These are phyloP conservation scores for Kwoniella dendrophila DNA, from an alignment of 768 basidiomycete species.

Conservation along the genomic window DNA sequence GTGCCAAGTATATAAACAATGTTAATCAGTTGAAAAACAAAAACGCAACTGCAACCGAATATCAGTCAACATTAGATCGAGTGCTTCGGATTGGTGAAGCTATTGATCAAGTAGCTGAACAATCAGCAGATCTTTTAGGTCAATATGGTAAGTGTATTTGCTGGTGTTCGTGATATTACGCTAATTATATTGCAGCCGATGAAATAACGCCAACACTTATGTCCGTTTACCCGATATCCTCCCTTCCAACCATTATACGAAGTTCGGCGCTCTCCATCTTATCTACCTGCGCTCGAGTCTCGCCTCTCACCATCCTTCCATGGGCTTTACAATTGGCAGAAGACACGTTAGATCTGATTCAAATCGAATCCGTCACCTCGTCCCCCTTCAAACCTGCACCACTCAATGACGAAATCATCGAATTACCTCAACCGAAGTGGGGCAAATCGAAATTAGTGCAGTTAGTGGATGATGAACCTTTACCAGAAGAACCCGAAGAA, in stretches of 20 bases:
- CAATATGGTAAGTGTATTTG: conserved; percentile 63
- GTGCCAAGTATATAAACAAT: conserved; percentile 64
- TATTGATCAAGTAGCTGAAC: conserved; percentile 71
- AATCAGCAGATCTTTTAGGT: conserved; percentile 70
- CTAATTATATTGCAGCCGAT: conserved; percentile 59
- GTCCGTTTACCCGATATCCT: conserved; percentile 63
- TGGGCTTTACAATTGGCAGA: conserved; percentile 67
- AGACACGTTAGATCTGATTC: conserved; percentile 74
- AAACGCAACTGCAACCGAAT: conserved; percentile 52
- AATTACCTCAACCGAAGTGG: conserved; percentile 62
- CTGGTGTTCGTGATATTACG: not conserved
- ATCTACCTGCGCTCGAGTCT: conserved; percentile 70
- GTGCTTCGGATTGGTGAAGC: conserved; percentile 83
- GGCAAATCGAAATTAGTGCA: conserved; percentile 15
- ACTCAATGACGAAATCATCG: not conserved
- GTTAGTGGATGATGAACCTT: conserved; percentile 31
- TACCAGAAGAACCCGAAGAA: conserved; percentile 41
- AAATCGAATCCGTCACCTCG: conserved; percentile 52
- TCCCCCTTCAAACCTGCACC: conserved; percentile 20
- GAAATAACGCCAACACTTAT: conserved; percentile 74
- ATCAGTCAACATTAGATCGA: conserved; percentile 66
- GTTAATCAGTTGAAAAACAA: conserved; percentile 57
- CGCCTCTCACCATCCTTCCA: conserved; percentile 65
- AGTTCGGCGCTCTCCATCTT: conserved; percentile 71
- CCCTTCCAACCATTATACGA: conserved; percentile 73